A percentile compares a stretch with the other conserved stretches of the same genome.
phyloP scores from a whole-genome alignment of 2,329 filamentous ascomycete genomes.

The Alternaria sp. region DNA sequence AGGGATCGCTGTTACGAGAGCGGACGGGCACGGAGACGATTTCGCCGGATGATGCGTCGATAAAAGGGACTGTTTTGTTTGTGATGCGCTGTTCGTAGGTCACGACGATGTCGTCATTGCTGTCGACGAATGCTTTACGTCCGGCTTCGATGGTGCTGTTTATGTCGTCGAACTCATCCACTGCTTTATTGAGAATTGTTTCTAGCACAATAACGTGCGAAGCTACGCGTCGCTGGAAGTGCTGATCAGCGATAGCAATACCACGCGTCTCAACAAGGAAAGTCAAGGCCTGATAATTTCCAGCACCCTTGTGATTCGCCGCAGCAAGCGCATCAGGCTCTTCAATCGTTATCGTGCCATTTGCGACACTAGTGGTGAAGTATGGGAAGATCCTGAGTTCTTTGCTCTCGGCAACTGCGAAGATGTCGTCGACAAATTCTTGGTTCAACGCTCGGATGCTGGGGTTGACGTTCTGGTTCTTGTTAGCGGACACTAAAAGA shows the following conservation, averaged over 20 bases:
- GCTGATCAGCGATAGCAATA: conserved; percentile 33
- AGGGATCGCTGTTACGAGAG: conserved; percentile 18
- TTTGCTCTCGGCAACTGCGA: background rate
- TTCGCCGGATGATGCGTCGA: background rate
- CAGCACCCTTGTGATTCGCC: conserved; percentile 37
- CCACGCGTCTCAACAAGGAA: conserved; percentile 37
- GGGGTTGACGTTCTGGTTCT: conserved; percentile 38
- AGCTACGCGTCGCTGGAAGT: conserved; percentile 33
- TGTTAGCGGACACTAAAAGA: conserved; percentile 34
- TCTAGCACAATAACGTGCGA: conserved; percentile 31
- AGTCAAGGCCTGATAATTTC: conserved; percentile 30
- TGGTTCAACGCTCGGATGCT: conserved; percentile 36
- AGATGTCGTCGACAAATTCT: conserved; percentile 29
- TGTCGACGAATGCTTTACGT: background rate
- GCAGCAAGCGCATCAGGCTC: conserved; percentile 34
- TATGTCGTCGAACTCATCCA: background rate
- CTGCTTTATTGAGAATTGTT: conserved; percentile 14
- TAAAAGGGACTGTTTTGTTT: background rate
- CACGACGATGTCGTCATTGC: background rate
- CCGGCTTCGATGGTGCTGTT: background rate
- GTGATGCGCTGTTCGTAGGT: background rate
- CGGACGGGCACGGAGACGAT: background rate
- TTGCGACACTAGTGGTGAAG: conserved; percentile 24
- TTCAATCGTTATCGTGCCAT: conserved; percentile 26
- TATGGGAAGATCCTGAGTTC: conserved; percentile 34